Evolutionary conservation across 495 filamentous ascomycete species (phyloP), one percentile per base, ranked within the genome.

Genomic region (Annulohypoxylon nitens): DNA sequence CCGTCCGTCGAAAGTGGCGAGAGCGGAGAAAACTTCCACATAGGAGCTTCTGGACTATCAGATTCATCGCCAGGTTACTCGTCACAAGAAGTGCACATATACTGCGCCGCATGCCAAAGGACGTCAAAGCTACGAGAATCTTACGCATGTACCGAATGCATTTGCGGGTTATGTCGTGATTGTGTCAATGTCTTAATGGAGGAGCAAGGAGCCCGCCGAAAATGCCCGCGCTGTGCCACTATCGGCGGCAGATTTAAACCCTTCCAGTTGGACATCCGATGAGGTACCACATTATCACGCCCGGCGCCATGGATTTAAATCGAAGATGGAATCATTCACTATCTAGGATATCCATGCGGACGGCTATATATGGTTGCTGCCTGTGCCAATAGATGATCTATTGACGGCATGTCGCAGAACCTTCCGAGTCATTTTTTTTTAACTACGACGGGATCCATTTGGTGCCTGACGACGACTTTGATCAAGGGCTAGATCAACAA

Each of bases 121-220:
- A 80, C 91, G 3, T 93, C 90, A 67, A 80, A 91, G 2, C 80
- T 97, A 50, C 90, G 89, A 66, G 91, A 95, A 65, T 93, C 92
- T 34, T 97, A 92, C 77, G 94, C 94, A 11, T 97, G 94, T 80
- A 97, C 94, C 0, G 94, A 97, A 77, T 97, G 94, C 78, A 97
- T 97, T 58, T 96, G 93, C 77, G 94, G 94, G 2, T 86, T 97
- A 54, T 97, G 94, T 76, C 90, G 88, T 61, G 91, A 92, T 47
- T 97, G 94, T 67, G 93, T 97, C 16, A 89, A 92, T 69, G 89
- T 92, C 70, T 87, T 96, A 64, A 91, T 93, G 82, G 81, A 83
- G 53, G 87, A 89, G 75, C 87, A 88, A 77, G 86, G 87, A 9
- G 85, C 86, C 8, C 82, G 86, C 26, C 84, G 88, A 66, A 89